Conservation (phyloP, 306 rosid species). For the Citrullus colocynthis region DNA sequence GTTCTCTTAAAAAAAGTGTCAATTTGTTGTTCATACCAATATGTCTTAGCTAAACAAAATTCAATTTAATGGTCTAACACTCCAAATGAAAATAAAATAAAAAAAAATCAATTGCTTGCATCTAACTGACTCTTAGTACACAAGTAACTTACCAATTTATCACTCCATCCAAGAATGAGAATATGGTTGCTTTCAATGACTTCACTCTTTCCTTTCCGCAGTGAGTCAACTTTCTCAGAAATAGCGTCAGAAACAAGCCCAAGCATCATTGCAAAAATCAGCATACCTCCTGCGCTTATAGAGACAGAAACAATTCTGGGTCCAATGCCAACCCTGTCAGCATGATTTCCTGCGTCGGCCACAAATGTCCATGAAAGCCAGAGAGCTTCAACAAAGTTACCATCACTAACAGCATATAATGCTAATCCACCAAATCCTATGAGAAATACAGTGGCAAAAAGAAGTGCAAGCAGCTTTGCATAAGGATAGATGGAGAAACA, state of each 20-base stretch:
- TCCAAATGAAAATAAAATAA: background rate
- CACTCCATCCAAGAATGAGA: constrained; percentile 99
- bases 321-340: constrained; percentile 85
- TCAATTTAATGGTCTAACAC: background rate
- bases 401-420: constrained; percentile 78
- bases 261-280: constrained; percentile 97
- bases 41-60: background rate
- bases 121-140: background rate
- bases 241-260: constrained; percentile 96
- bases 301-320: constrained; percentile 98
- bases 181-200: constrained; percentile 90
- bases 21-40: background rate
- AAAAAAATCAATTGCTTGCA: background rate
- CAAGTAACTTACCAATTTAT: constrained; percentile 64
- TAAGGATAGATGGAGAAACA: constrained; percentile 90
- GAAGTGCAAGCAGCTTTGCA: constrained; percentile 93
- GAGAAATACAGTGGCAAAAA: constrained; percentile 78
- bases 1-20: too few species aligned
- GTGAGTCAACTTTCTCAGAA: constrained; percentile 94
- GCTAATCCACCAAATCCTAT: constrained; percentile 93
- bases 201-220: constrained; percentile 94
- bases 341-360: constrained; percentile 96
- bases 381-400: constrained; percentile 82
- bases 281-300: constrained; percentile 94
- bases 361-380: constrained; percentile 99